These are phyloP conservation scores for Rhododendron vialii DNA, from an alignment of 148 eudicot genomes.

Conservation along the genomic window DNA sequence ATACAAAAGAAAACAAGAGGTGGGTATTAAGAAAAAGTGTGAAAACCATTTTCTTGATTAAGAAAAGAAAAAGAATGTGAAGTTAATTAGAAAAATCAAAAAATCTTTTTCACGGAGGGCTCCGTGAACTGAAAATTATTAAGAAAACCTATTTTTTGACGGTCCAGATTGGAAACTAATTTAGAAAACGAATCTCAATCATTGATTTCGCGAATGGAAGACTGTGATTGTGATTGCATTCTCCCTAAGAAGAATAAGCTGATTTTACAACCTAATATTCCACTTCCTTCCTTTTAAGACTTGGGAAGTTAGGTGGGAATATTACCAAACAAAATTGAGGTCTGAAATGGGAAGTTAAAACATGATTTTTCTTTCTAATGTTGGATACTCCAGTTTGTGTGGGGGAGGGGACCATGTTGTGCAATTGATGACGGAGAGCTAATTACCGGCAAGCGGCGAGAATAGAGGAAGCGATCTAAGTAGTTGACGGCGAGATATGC, in stretches of 20 bases:
- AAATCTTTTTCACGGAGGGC: too few relatives aligned
- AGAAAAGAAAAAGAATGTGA: background rate
- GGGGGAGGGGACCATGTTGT: background rate
- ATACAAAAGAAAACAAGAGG: background rate
- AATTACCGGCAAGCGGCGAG: constrained; percentile 65
- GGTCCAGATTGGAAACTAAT: too few relatives aligned
- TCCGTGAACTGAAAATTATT: too few relatives aligned
- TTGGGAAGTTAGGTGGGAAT: background rate
- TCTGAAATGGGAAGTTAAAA: background rate
- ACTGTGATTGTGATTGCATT: too few relatives aligned
- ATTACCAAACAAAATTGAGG: background rate
- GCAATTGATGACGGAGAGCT: constrained; percentile 6
- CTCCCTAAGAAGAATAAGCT: too few relatives aligned
- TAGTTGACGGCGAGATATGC: constrained; percentile 84
- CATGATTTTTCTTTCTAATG: background rate
- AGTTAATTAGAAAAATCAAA: background rate
- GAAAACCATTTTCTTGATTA: background rate
- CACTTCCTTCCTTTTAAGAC: background rate
- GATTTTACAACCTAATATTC: background rate
- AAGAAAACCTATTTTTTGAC: too few relatives aligned
- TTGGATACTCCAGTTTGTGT: background rate
- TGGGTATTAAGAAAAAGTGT: background rate
- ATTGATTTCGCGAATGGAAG: too few relatives aligned
- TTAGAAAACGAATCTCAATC: too few relatives aligned
- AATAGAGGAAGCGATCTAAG: constrained; percentile 69